phyloP scores from a whole-genome alignment of 1,284 basidiomycete species.

The Ustilago trichophora region DNA sequence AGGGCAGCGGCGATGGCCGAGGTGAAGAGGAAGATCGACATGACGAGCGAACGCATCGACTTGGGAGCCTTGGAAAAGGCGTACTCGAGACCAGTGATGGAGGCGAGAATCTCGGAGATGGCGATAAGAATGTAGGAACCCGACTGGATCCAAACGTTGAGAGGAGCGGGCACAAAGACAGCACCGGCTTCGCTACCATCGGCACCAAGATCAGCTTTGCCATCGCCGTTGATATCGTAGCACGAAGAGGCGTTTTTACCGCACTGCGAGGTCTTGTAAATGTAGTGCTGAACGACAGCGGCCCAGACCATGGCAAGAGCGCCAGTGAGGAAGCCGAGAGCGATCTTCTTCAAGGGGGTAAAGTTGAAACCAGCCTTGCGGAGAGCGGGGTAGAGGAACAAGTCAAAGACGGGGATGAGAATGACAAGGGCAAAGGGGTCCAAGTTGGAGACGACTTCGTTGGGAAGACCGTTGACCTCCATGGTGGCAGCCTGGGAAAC shows the following conservation, averaged over 20 bases:
- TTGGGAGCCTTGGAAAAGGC: conserved; percentile 77
- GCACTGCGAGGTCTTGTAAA: conserved; percentile 71
- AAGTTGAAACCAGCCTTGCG: conserved; percentile 76
- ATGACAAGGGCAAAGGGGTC: conserved; percentile 74
- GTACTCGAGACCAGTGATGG: conserved; percentile 81
- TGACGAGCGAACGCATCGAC: conserved; percentile 68
- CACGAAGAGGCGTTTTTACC: conserved; percentile 68
- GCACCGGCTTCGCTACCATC: conserved; percentile 21
- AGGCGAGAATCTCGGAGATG: conserved; percentile 77
- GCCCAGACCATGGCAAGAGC: conserved; percentile 73
- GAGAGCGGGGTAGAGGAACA: conserved; percentile 77
- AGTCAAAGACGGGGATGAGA: conserved; percentile 68
- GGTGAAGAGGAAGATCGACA: conserved; percentile 73
- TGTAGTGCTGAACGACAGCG: conserved; percentile 72
- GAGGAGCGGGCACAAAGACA: conserved; percentile 37
- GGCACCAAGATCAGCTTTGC: conserved; percentile 26
- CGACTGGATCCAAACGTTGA: conserved; percentile 68
- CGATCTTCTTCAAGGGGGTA: conserved; percentile 72
- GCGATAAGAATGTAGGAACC: conserved; percentile 69
- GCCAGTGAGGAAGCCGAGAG: conserved; percentile 74
- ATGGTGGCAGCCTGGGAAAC: conserved; percentile 70
- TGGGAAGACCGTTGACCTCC: conserved; percentile 76
- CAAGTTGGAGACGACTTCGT: conserved; percentile 81
- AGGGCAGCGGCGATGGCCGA: conserved; percentile 71
- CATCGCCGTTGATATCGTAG: conserved; percentile 42